These are phyloP conservation scores for Magnaporthiopsis incrustans DNA, from an alignment of 2,329 filamentous ascomycete species.

Conservation along the genomic window DNA sequence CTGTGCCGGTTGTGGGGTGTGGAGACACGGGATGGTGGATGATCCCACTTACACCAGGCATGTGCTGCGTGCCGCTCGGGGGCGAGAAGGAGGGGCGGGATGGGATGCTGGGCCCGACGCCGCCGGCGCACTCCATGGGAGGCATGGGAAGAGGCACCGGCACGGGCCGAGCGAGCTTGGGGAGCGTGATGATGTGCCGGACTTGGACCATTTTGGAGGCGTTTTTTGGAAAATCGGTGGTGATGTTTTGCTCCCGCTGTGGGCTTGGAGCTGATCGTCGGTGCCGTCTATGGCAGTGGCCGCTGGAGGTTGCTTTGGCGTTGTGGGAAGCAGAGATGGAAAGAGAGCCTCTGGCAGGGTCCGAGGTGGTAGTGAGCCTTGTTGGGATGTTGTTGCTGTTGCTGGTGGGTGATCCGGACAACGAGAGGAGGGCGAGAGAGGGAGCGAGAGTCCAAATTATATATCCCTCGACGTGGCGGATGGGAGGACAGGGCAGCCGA, in stretches of 20 bases:
- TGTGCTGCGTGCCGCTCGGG: background rate
- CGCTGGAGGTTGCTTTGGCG: background rate
- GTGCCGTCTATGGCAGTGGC: background rate
- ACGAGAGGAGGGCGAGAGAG: background rate
- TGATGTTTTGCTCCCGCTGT: background rate
- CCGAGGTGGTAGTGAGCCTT: background rate
- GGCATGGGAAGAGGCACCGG: conserved; percentile 2
- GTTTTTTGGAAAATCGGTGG: too few species aligned
- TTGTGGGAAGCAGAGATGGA: background rate
- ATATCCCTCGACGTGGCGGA: background rate
- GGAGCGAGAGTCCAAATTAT: background rate
- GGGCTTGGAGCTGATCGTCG: background rate
- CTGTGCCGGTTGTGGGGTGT: background rate
- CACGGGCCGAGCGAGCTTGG: background rate
- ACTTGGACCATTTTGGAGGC: conserved; percentile 1
- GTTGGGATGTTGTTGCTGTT: background rate
- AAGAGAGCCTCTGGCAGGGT: too few species aligned
- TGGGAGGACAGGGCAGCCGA: background rate
- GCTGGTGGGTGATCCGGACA: background rate
- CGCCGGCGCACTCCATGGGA: background rate
- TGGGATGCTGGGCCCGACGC: background rate
- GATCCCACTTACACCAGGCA: conserved; percentile 3
- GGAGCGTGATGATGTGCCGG: conserved; percentile 2
- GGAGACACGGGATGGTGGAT: background rate
- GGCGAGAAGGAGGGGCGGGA: background rate